These are phyloP conservation scores for Pythium plurisporium DNA, from an alignment of 352 stramenopile genomes.

Conservation along the genomic window DNA sequence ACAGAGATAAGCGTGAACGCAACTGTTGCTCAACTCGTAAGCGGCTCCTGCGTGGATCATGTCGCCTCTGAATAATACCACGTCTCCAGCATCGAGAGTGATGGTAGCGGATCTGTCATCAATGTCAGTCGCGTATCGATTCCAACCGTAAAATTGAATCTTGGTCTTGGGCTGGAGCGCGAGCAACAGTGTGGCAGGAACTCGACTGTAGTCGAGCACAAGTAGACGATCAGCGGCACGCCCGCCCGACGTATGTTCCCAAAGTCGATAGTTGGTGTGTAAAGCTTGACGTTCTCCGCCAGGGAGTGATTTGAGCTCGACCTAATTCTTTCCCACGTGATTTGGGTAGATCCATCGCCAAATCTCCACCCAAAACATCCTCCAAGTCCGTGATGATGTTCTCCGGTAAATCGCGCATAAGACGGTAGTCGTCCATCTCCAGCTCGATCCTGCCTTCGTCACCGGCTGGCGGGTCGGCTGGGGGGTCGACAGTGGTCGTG, in stretches of 20 bases:
- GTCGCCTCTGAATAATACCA: background rate
- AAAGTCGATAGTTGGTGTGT: background rate
- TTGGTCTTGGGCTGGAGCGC: background rate
- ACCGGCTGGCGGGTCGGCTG: background rate
- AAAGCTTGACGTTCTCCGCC: background rate
- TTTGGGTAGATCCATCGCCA: background rate
- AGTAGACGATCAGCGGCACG: background rate
- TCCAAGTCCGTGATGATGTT: background rate
- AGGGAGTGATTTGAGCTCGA: background rate
- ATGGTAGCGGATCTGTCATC: background rate
- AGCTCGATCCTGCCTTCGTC: background rate
- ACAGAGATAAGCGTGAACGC: background rate
- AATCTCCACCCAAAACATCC: background rate
- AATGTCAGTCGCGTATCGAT: background rate
- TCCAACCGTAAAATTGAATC: background rate
- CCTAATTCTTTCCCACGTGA: background rate
- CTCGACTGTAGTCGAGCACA: background rate
- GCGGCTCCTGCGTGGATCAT: background rate
- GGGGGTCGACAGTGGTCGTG: background rate
- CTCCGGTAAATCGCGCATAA: background rate
- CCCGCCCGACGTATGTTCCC: too few relatives aligned
- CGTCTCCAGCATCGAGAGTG: background rate
- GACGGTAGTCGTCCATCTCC: background rate
- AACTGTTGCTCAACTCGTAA: background rate
- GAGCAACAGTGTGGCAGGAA: background rate